phyloP scores from a whole-genome alignment of 495 filamentous ascomycete species.

The Trichoderma parareesei region DNA sequence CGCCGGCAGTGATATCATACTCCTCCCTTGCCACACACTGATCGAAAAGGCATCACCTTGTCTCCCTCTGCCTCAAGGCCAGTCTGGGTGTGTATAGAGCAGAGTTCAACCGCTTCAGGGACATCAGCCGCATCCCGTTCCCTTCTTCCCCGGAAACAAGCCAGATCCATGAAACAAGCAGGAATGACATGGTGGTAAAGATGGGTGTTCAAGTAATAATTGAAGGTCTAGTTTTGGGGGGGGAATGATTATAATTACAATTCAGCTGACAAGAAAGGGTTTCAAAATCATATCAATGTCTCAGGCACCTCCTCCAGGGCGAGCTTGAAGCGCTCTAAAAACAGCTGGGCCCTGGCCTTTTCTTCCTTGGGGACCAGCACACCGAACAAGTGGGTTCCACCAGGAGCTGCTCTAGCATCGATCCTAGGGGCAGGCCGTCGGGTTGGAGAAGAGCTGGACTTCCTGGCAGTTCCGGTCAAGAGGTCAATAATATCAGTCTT shows the following conservation, averaged over 20 bases:
- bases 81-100: neutral
- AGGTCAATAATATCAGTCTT: slow-evolving; percentile 69
- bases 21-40: neutral
- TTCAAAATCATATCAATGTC: slow-evolving; percentile 46
- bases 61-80: neutral
- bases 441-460: slow-evolving; percentile 16
- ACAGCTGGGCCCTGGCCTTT: slow-evolving; percentile 68
- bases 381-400: slow-evolving; percentile 70
- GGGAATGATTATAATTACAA: slow-evolving; percentile 6
- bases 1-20: neutral
- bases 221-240: slow-evolving; percentile 6
- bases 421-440: slow-evolving; percentile 25
- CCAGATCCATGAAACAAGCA: neutral
- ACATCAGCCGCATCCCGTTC: neutral
- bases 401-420: slow-evolving; percentile 27
- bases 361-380: slow-evolving; percentile 67
- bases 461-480: slow-evolving; percentile 44
- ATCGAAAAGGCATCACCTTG: neutral
- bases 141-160: neutral
- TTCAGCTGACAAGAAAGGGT: neutral
- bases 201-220: neutral
- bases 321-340: slow-evolving; percentile 74
- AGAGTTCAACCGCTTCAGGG: neutral
- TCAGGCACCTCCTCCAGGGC: slow-evolving; percentile 79
- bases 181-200: neutral